Percentiles rank a stretch among this genome's conserved stretches.
phyloP scores from a whole-genome alignment of 2,329 filamentous ascomycete species.

The Epichloe brachyelytri region DNA sequence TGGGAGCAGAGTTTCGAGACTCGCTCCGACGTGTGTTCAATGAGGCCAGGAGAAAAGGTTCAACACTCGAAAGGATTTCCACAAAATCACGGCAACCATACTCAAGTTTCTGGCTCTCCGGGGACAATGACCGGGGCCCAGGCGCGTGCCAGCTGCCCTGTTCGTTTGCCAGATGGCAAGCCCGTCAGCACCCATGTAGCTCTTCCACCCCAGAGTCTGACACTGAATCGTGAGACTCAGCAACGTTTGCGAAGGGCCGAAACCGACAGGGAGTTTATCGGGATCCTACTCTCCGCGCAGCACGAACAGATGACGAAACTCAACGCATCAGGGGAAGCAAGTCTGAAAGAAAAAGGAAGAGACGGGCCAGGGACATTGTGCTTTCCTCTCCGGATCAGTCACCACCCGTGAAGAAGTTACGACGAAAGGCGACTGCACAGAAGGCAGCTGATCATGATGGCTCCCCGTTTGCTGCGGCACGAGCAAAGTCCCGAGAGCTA shows the following conservation, averaged over 20 bases:
- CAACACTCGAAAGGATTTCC: slow-evolving; percentile 7
- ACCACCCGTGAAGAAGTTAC: not conserved
- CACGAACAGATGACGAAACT: not conserved
- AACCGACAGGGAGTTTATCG: not conserved
- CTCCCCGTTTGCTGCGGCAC: not conserved
- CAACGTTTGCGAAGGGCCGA: slow-evolving; percentile 2
- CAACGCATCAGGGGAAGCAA: not conserved
- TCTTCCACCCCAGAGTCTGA: slow-evolving; percentile 5
- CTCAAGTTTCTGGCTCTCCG: slow-evolving; percentile 7
- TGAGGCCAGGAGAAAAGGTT: slow-evolving; percentile 8
- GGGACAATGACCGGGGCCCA: slow-evolving; percentile 7
- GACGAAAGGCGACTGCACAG: not conserved
- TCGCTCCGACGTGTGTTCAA: slow-evolving; percentile 10
- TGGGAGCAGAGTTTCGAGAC: slow-evolving; percentile 7
- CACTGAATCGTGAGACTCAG: slow-evolving; percentile 3
- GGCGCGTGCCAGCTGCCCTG: slow-evolving; percentile 7
- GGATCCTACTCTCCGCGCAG: not conserved
- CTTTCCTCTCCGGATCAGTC: not conserved
- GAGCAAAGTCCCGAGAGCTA: not conserved
- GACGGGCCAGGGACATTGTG: not conserved
- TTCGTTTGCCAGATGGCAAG: slow-evolving; percentile 12
- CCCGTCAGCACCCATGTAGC: slow-evolving; percentile 5
- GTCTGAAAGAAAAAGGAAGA: not conserved
- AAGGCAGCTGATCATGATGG: too few species aligned
- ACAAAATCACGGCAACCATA: slow-evolving; percentile 5